phyloP scores from a whole-genome alignment of 2,329 filamentous ascomycete genomes.

The Fusarium sp. region DNA sequence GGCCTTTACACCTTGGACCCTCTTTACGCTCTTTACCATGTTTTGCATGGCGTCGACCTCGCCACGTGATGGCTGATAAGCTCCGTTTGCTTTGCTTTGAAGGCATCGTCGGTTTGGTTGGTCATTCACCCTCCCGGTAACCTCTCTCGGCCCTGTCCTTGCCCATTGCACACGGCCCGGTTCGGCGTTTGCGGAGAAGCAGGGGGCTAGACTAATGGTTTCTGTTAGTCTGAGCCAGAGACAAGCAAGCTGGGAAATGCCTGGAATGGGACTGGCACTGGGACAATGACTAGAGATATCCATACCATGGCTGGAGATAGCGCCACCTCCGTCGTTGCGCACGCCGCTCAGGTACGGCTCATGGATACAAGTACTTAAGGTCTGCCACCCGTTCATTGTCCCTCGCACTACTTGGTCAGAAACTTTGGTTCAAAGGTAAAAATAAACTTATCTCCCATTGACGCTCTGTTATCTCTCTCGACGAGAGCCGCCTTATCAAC shows the following conservation, averaged over 20 bases:
- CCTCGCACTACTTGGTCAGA: neutral
- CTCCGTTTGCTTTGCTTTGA: constrained; percentile 23
- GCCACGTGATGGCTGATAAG: constrained; percentile 47
- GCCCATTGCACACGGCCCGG: constrained; percentile 14
- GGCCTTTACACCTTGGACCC: constrained; percentile 29
- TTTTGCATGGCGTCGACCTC: constrained; percentile 9
- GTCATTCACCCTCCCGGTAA: constrained; percentile 7
- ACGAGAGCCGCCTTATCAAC: neutral
- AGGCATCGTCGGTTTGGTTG: constrained; percentile 14
- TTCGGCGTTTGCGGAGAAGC: constrained; percentile 36
- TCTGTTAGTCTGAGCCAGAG: constrained; percentile 8
- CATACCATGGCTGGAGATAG: constrained; percentile 33
- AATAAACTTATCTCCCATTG: constrained; percentile 38
- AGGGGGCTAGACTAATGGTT: neutral
- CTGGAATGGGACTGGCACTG: constrained; percentile 34
- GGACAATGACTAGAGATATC: constrained; percentile 11
- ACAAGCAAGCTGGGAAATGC: constrained; percentile 23
- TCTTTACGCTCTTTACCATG: constrained; percentile 1
- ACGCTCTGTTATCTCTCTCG: constrained; percentile 4
- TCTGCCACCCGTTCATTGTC: constrained; percentile 29
- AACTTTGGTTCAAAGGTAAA: constrained; percentile 17
- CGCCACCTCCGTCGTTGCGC: constrained; percentile 35
- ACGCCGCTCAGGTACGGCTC: constrained; percentile 17
- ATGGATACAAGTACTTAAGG: constrained; percentile 32
- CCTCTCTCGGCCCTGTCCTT: constrained; percentile 24